Base-by-base conservation (phyloP, 768 basidiomycete genomes). In the Lenzites betulinus region DNA sequence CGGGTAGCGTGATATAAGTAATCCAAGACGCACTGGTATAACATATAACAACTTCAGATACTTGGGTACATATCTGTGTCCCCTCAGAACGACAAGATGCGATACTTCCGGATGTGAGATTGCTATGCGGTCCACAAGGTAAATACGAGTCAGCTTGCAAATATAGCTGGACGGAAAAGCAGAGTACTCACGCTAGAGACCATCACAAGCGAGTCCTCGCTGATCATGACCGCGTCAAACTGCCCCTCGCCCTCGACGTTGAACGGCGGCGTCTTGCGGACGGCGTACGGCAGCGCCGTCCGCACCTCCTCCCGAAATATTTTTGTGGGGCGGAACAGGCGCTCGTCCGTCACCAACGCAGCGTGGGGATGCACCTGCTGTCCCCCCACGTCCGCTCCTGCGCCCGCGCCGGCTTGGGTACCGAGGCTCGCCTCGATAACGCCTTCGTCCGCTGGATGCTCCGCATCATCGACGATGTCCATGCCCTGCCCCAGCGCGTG, bases 191-290 rank as follows among this genome's bases (percentile, higher is more conserved):
- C 70, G 41, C 55, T 65, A n/a, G 54, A 42, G 11, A 86, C 81
- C 3, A 84, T 70, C 50, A 88, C 71, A 8, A 87, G 62, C 59
- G 72, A 75, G 70, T 87, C 85, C 68, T 85, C 84, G 62, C 77
- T 80, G 73, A 85, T 81, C 79, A 88, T 80, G 8, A 75, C 77
- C 50, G 72, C 70, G 57, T 61, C 56, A 51, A 64, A 68, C 26
- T 64, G 52, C 4, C 57, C 60, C 41, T 62, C 59, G 26, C 56
- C 61, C 55, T 58, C 36, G 22, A 46, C n/a, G 4, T 22, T 39
- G 9, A 54, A 41, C 56, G 63, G 54, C 18, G 26, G 13, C 59
- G 49, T 63, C 50, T 48, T 69, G 57, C 71, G 73, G 20, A 79
- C 67, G 36, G 78, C 75, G 68, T 78, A 85, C 35, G 83, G 82